Evolutionary conservation across 2,329 filamentous ascomycete genomes (phyloP).

Genomic region (Penicillium sp.): DNA sequence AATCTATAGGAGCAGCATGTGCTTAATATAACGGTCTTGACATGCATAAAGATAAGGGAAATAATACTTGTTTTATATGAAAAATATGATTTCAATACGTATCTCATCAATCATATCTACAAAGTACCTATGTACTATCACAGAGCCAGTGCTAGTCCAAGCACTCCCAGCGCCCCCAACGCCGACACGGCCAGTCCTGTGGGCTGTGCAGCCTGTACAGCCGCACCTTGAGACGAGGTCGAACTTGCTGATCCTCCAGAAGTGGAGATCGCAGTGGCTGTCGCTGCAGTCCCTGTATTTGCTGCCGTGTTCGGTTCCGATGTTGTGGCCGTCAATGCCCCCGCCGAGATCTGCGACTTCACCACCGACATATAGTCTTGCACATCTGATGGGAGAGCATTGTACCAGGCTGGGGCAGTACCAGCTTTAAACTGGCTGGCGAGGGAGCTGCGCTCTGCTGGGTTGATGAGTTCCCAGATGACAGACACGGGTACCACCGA

Average conservation of each 20-base stretch:
- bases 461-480: constrained; percentile 30
- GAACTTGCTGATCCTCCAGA: constrained; percentile 8
- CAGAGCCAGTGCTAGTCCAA: constrained; percentile 24
- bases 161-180: constrained; percentile 23
- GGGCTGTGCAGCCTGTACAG: constrained; percentile 18
- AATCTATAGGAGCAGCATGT: neutral
- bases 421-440: constrained; percentile 33
- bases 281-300: constrained; percentile 7
- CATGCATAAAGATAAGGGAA: neutral
- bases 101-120: constrained; percentile 4
- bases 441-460: constrained; percentile 28
- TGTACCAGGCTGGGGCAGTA: constrained; percentile 33
- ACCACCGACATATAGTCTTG: constrained; percentile 34
- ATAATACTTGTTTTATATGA: neutral
- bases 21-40: neutral
- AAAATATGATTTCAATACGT: neutral
- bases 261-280: constrained; percentile 8
- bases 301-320: constrained; percentile 15
- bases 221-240: constrained; percentile 11
- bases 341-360: constrained; percentile 27
- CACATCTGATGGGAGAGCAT: constrained; percentile 29
- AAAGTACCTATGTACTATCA: constrained; percentile 14
- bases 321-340: constrained; percentile 28
- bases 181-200: constrained; percentile 20
- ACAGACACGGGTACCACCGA: constrained; percentile 32